A percentile compares a stretch with the other conserved stretches of the same genome.
Evolutionary conservation across 2,329 filamentous ascomycete species (phyloP).

Genomic region (Sclerotinia subarctica): DNA sequence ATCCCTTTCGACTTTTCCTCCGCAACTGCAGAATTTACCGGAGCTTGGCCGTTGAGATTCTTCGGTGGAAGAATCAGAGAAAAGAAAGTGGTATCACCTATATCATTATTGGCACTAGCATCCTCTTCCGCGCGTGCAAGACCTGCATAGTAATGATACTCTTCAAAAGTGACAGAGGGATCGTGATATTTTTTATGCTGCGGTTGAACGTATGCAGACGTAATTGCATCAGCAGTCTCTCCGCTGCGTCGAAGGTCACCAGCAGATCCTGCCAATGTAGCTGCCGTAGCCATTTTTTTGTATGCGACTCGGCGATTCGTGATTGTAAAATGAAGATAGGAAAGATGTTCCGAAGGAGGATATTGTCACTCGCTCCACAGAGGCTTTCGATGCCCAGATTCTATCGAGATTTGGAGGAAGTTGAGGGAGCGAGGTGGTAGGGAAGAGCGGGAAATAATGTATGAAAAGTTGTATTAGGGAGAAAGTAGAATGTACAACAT

Average conservation of each 20-base stretch:
- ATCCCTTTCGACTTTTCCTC: neutral
- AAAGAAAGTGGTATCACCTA: constrained; percentile 16
- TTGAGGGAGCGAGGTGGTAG: neutral
- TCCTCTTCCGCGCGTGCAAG: constrained; percentile 31
- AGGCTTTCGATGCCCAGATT: neutral
- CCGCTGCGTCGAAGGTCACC: neutral
- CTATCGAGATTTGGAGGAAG: neutral
- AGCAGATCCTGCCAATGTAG: neutral
- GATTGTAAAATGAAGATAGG: neutral
- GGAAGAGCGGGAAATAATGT: neutral
- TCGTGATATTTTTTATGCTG: constrained; percentile 32
- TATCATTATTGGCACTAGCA: constrained; percentile 6
- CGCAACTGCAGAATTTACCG: neutral
- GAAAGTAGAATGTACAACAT: neutral
- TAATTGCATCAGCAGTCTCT: neutral
- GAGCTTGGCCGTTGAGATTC: constrained; percentile 15
- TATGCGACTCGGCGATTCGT: neutral
- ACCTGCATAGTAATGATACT: constrained; percentile 39
- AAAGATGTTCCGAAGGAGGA: neutral
- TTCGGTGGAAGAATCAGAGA: constrained; percentile 23
- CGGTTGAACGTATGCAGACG: neutral
- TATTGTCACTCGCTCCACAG: neutral
- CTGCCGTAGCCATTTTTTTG: constrained; percentile 9
- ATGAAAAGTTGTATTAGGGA: neutral
- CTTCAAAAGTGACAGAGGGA: constrained; percentile 37